phyloP scores from a whole-genome alignment of 768 basidiomycete genomes.

The Kwoniella sp. region DNA sequence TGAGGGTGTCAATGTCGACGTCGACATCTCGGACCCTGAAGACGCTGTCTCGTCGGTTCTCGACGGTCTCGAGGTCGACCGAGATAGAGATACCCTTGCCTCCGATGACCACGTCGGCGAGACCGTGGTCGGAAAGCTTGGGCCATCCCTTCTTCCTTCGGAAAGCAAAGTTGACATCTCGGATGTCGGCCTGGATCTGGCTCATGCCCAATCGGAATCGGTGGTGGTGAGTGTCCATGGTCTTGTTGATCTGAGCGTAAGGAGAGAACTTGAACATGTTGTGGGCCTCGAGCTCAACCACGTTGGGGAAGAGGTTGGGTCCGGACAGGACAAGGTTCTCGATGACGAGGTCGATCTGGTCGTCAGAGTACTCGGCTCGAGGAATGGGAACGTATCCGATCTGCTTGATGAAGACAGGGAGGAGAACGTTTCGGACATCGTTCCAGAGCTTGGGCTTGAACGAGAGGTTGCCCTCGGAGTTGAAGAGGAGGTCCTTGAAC shows the following conservation, averaged over 20 bases:
- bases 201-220: slow-evolving; percentile 68
- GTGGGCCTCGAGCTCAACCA: slow-evolving; percentile 60
- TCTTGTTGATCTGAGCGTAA: slow-evolving; percentile 55
- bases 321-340: slow-evolving; percentile 80
- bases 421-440: slow-evolving; percentile 75
- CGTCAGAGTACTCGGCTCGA: slow-evolving; percentile 87
- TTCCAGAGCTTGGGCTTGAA: slow-evolving; percentile 85
- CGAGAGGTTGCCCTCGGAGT: slow-evolving; percentile 68
- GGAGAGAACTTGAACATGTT: slow-evolving; percentile 79
- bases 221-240: slow-evolving; percentile 58
- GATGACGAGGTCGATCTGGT: slow-evolving; percentile 77
- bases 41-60: slow-evolving; percentile 46
- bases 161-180: slow-evolving; percentile 89
- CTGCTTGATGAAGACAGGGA: slow-evolving; percentile 72
- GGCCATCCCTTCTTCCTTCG: slow-evolving; percentile 77
- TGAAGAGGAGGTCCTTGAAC: slow-evolving; percentile 69
- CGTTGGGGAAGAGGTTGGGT: slow-evolving; percentile 76
- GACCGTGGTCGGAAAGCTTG: slow-evolving; percentile 53
- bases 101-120: slow-evolving; percentile 58
- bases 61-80: slow-evolving; percentile 52
- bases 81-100: slow-evolving; percentile 71
- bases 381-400: slow-evolving; percentile 74
- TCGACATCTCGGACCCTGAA: slow-evolving; percentile 56
- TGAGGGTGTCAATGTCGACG: slow-evolving; percentile 80
- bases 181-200: slow-evolving; percentile 84